Conservation (phyloP, 2,329 filamentous ascomycete species). For the Diaporthe eres region DNA sequence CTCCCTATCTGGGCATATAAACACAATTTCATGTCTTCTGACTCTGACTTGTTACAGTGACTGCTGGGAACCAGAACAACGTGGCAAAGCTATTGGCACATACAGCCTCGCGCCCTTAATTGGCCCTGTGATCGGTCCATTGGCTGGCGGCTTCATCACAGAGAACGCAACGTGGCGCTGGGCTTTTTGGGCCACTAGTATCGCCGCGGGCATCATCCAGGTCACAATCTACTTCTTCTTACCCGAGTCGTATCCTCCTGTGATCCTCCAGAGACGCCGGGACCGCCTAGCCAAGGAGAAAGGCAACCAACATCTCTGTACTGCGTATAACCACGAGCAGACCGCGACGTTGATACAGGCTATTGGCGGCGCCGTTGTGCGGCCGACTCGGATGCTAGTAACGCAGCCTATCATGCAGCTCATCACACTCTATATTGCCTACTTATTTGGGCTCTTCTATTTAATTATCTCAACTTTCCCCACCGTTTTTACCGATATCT, state of each 20-base stretch:
- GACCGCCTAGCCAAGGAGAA: slow-evolving; percentile 69
- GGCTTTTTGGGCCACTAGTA: slow-evolving; percentile 78
- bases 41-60: slow-evolving; percentile 40
- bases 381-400: slow-evolving; percentile 58
- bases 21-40: not conserved
- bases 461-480: slow-evolving; percentile 65
- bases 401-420: slow-evolving; percentile 67
- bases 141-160: slow-evolving; percentile 76
- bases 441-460: slow-evolving; percentile 67
- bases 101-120: slow-evolving; percentile 75
- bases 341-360: slow-evolving; percentile 38
- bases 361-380: slow-evolving; percentile 26
- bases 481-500: slow-evolving; percentile 57
- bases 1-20: not conserved
- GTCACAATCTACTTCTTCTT: slow-evolving; percentile 70
- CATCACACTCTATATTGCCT: slow-evolving; percentile 62
- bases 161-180: slow-evolving; percentile 78
- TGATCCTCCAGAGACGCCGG: slow-evolving; percentile 71
- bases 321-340: slow-evolving; percentile 66
- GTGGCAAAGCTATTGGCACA: slow-evolving; percentile 73
- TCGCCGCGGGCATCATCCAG: slow-evolving; percentile 73
- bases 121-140: slow-evolving; percentile 75
- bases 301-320: slow-evolving; percentile 62
- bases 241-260: slow-evolving; percentile 76
- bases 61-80: slow-evolving; percentile 72